These are phyloP conservation scores for Dictyostelium brefeldianum DNA, from an alignment of 78 protist species.

Conservation along the genomic window DNA sequence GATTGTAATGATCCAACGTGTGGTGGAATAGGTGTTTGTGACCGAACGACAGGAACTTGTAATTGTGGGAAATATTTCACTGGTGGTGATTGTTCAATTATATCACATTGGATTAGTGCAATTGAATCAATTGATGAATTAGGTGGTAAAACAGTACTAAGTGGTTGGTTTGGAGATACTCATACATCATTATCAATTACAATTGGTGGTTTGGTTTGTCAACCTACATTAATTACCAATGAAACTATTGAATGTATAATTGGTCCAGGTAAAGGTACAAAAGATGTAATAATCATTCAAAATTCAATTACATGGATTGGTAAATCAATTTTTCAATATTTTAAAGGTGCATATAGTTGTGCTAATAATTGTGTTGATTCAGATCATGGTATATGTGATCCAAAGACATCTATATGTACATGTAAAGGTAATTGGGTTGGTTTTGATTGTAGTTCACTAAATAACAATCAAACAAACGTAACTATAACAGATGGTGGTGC, in stretches of 20 bases:
- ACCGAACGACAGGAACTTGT: not conserved
- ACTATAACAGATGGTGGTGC: not conserved
- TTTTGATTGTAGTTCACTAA: slow-evolving; percentile 12
- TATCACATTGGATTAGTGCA: not conserved
- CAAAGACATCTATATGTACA: not conserved
- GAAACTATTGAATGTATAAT: not conserved
- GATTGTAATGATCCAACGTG: not conserved
- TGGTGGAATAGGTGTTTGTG: not conserved
- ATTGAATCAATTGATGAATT: not conserved
- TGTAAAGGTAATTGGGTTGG: not conserved
- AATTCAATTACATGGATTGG: not conserved
- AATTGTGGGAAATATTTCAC: not conserved
- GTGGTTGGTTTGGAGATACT: not conserved
- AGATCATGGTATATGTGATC: slow-evolving; percentile 1
- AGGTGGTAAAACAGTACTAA: not conserved
- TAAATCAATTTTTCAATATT: not conserved
- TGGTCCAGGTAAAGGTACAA: not conserved
- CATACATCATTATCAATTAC: not conserved
- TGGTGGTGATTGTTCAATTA: not conserved
- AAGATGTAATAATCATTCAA: not conserved
- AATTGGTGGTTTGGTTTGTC: not conserved
- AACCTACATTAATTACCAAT: not conserved
- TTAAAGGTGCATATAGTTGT: not conserved
- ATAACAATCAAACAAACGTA: not conserved
- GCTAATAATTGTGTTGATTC: not conserved